Evolutionary conservation across 2,329 filamentous ascomycete genomes (phyloP).

Genomic region (Endoconidiophora polonica): DNA sequence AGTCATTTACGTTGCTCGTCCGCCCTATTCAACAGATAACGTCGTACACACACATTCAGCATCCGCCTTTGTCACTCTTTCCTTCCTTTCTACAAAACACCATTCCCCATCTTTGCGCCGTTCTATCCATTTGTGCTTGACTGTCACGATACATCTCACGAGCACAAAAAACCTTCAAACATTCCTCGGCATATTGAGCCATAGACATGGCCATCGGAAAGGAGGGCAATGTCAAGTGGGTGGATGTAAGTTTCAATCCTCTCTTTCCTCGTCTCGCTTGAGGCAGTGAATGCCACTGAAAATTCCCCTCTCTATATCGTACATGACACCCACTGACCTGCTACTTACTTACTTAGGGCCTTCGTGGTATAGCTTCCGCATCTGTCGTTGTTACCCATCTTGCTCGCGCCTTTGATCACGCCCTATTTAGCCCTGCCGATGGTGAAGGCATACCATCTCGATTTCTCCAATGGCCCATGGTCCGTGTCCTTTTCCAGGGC

Average conservation of each 20-base stretch:
- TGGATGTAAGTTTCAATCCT: slow-evolving; percentile 31
- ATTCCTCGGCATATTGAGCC: background rate
- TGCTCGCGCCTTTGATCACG: slow-evolving; percentile 32
- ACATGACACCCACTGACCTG: background rate
- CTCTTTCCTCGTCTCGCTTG: background rate
- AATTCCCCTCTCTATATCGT: background rate
- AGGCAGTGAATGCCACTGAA: background rate
- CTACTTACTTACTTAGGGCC: slow-evolving; percentile 24
- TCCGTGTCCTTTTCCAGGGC: slow-evolving; percentile 42
- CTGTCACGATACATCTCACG: no score
- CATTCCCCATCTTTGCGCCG: background rate
- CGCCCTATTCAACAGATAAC: no score
- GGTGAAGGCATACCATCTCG: slow-evolving; percentile 28
- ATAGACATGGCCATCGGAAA: slow-evolving; percentile 25
- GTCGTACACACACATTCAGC: background rate
- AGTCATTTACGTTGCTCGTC: no score
- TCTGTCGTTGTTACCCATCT: slow-evolving; percentile 39
- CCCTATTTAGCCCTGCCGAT: slow-evolving; percentile 30
- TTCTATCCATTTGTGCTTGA: no score
- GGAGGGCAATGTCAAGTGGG: slow-evolving; percentile 40
- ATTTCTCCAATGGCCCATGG: slow-evolving; percentile 39
- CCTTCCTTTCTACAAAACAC: background rate
- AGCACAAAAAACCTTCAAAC: background rate
- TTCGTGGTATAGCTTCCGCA: slow-evolving; percentile 37
- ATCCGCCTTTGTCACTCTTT: background rate